A percentile compares a stretch with the other conserved stretches of the same genome.
These are phyloP conservation scores for Pseudomonodictys pantanalensis DNA, from an alignment of 495 filamentous ascomycete genomes.

Conservation along the genomic window DNA sequence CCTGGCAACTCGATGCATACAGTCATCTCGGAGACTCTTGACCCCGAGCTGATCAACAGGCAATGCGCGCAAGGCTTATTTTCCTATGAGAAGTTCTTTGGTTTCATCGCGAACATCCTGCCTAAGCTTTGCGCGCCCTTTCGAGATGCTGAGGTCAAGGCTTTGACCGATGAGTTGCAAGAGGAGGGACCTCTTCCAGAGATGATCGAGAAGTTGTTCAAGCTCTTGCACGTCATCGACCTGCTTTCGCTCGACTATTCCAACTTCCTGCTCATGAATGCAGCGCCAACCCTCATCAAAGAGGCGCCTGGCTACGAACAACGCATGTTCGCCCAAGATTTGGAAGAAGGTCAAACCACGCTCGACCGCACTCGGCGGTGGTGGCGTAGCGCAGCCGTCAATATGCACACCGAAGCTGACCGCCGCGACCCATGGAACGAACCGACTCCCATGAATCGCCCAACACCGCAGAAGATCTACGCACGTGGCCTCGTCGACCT, in stretches of 20 bases:
- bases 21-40: conserved; percentile 80
- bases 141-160: conserved; percentile 79
- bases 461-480: conserved; percentile 71
- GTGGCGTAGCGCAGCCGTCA: conserved; percentile 66
- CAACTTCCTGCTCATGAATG: conserved; percentile 83
- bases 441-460: conserved; percentile 43
- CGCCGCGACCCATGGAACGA: conserved; percentile 64
- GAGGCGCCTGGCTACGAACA: conserved; percentile 80
- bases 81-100: conserved; percentile 91
- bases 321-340: conserved; percentile 65
- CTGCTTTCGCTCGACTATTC: conserved; percentile 91
- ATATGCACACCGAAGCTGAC: conserved; percentile 66
- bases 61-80: conserved; percentile 81
- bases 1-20: conserved; percentile 77
- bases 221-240: conserved; percentile 82
- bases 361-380: conserved; percentile 66
- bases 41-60: conserved; percentile 68
- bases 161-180: conserved; percentile 64
- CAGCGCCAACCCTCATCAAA: conserved; percentile 76
- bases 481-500: conserved; percentile 68
- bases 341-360: conserved; percentile 57
- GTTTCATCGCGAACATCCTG: conserved; percentile 82
- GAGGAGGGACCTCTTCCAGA: conserved; percentile 58
- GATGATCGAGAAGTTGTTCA: conserved; percentile 78
- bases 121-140: conserved; percentile 92